Conservation (phyloP, 2,329 filamentous ascomycete species). For the Metarhizium guizhouense region DNA sequence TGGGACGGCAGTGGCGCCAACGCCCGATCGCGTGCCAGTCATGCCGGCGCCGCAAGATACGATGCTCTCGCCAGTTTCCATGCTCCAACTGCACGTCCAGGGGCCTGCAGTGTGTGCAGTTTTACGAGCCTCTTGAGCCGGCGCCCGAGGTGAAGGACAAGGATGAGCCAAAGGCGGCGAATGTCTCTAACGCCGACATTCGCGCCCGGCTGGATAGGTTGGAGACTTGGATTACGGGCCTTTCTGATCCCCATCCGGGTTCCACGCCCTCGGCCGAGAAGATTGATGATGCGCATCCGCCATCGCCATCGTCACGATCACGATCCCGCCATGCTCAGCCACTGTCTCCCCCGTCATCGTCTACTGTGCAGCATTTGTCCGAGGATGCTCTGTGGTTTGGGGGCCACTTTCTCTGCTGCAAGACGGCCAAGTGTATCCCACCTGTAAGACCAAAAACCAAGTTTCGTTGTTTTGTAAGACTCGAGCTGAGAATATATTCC, state of each 20-base stretch:
- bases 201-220: conserved; percentile 1
- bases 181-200: neutral
- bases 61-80: conserved; percentile 23
- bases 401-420: neutral
- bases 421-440: neutral
- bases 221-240: neutral
- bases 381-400: conserved; percentile 1
- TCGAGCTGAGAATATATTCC: neutral
- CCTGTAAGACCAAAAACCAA: neutral
- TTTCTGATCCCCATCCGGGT: neutral
- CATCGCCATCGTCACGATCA: neutral
- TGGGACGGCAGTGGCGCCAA: conserved; percentile 21
- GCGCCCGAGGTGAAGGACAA: neutral
- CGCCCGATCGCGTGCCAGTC: conserved; percentile 24
- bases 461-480: too few species aligned
- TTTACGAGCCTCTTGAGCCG: conserved; percentile 1
- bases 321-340: neutral
- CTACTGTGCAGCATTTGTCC: neutral
- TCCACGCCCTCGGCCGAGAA: neutral
- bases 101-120: conserved; percentile 16
- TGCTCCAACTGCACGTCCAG: conserved; percentile 24
- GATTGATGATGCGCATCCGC: neutral
- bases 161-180: neutral
- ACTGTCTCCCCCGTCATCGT: neutral
- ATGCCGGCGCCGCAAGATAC: conserved; percentile 21